These are phyloP conservation scores for Colletotrichum costaricense DNA, from an alignment of 2,329 filamentous ascomycete genomes.

Conservation along the genomic window DNA sequence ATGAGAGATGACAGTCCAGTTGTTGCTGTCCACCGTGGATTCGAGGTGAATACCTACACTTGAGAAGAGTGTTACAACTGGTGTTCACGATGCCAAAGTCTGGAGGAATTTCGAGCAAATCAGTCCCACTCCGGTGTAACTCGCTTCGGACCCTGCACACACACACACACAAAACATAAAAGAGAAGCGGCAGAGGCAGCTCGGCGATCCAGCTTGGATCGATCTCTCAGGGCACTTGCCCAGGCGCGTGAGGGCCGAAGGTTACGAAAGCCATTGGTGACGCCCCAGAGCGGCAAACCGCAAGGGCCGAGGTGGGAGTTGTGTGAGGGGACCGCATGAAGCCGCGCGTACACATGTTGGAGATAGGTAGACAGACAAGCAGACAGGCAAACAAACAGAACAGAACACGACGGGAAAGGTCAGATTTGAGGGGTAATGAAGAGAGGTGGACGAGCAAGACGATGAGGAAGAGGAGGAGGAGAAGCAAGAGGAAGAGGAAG, in stretches of 20 bases:
- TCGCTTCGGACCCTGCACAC: background rate
- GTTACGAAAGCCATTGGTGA: conserved; percentile 4
- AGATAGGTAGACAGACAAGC: background rate
- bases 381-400: background rate
- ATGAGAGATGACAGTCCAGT: background rate
- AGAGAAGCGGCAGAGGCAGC: background rate
- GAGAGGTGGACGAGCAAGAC: background rate
- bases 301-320: conserved; percentile 13
- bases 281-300: conserved; percentile 15
- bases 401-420: background rate
- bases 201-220: conserved; percentile 12
- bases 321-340: conserved; percentile 1
- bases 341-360: conserved; percentile 9
- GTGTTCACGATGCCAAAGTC: background rate
- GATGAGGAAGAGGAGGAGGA: background rate
- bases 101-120: conserved; percentile 3
- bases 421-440: background rate
- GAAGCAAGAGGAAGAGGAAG: background rate
- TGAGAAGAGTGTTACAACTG: background rate
- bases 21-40: background rate
- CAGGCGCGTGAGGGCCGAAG: background rate
- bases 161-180: background rate
- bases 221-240: conserved; percentile 25
- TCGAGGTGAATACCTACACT: background rate
- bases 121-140: background rate